A percentile compares a stretch with the other conserved stretches of the same genome.
These are phyloP conservation scores for Panus rudis DNA, from an alignment of 768 basidiomycete species.

Conservation along the genomic window DNA sequence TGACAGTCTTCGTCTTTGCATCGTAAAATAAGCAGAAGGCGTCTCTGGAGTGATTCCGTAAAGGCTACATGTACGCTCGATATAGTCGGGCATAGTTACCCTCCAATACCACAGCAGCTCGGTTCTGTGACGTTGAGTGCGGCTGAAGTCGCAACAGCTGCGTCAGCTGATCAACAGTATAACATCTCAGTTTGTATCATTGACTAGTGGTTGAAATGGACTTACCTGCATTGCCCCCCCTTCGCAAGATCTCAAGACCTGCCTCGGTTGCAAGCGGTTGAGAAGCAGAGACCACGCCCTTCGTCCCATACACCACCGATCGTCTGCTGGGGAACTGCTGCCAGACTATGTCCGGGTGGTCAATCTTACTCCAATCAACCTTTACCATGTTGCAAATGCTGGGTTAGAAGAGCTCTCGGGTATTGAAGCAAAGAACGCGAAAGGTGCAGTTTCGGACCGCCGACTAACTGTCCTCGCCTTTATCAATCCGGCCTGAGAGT, in stretches of 20 bases:
- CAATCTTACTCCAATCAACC: constrained; percentile 55
- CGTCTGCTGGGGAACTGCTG: constrained; percentile 76
- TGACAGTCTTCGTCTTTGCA: constrained; percentile 72
- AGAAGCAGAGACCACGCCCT: constrained; percentile 73
- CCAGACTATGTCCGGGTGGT: constrained; percentile 58
- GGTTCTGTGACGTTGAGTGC: constrained; percentile 91
- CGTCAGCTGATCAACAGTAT: constrained; percentile 54
- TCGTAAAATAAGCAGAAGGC: constrained; percentile 93
- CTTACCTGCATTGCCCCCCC: constrained; percentile 93
- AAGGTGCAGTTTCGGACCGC: too few species aligned
- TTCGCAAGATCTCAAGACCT: constrained; percentile 84
- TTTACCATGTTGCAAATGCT: too few species aligned
- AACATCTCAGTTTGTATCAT: not conserved
- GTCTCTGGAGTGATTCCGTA: constrained; percentile 52
- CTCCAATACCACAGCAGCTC: constrained; percentile 87
- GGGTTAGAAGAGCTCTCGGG: too few species aligned
- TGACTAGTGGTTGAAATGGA: not conserved
- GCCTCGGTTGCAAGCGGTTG: constrained; percentile 91
- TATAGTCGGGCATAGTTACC: too few species aligned
- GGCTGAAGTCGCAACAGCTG: constrained; percentile 88
- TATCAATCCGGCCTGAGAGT: too few species aligned
- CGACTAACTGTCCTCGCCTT: too few species aligned
- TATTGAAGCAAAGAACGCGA: too few species aligned
- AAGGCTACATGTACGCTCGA: not conserved
- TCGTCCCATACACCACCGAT: constrained; percentile 59